Evolutionary conservation across 2,329 filamentous ascomycete species (phyloP).

Genomic region (Leptographium flavum): DNA sequence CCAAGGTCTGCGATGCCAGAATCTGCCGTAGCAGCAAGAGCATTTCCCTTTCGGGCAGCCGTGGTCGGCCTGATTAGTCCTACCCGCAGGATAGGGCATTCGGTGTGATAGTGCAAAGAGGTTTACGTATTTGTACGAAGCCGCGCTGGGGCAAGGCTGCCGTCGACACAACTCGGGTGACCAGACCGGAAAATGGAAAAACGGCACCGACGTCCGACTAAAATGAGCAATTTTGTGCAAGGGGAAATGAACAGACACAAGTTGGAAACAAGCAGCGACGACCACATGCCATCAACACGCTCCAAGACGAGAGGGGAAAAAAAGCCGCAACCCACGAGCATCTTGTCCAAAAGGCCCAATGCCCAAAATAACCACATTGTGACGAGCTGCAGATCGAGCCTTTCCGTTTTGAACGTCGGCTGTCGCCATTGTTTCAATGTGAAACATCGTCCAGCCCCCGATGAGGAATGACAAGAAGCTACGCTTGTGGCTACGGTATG

Average conservation of each 20-base stretch:
- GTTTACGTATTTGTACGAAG: too few species aligned
- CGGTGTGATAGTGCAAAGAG: too few species aligned
- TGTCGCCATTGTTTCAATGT: background rate
- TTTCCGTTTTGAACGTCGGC: too few species aligned
- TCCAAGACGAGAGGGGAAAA: too few species aligned
- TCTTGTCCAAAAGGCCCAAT: too few species aligned
- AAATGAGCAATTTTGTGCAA: background rate
- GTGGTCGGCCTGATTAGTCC: too few species aligned
- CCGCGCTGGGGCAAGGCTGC: too few species aligned
- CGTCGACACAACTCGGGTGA: background rate
- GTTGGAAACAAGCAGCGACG: background rate
- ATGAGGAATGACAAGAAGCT: background rate
- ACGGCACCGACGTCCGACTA: background rate
- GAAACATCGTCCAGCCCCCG: background rate
- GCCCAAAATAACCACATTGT: too few species aligned
- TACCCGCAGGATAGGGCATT: too few species aligned
- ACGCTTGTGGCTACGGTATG: background rate
- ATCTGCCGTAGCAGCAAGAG: background rate
- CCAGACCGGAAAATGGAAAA: background rate
- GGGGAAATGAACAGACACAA: background rate
- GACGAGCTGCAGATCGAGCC: too few species aligned
- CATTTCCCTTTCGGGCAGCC: background rate
- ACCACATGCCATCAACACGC: too few species aligned
- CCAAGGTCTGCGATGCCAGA: background rate
- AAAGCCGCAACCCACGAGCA: too few species aligned